Evolutionary conservation across 2,329 filamentous ascomycete species (phyloP).

Genomic region (Pezicula carpinea): DNA sequence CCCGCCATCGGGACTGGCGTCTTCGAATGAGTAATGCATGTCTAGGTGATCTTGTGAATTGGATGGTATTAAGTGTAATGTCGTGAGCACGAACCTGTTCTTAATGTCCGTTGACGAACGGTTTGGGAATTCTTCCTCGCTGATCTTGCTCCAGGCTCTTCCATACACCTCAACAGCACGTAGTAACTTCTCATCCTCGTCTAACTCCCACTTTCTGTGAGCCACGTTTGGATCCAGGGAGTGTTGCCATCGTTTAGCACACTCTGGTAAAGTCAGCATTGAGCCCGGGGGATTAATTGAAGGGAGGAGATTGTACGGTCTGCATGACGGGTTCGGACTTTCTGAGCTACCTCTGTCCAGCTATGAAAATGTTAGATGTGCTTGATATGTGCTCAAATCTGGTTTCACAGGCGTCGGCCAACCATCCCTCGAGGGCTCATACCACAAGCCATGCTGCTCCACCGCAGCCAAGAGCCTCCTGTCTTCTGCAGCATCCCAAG

Average conservation of each 20-base stretch:
- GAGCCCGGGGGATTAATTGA: background rate
- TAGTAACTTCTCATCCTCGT: too few relatives aligned
- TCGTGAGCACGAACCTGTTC: too few relatives aligned
- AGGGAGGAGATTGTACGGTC: background rate
- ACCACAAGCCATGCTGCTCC: background rate
- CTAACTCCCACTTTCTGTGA: too few relatives aligned
- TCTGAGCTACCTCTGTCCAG: background rate
- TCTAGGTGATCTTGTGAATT: too few relatives aligned
- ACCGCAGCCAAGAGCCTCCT: background rate
- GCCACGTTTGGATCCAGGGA: slow-evolving; percentile 33
- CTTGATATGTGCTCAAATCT: too few relatives aligned
- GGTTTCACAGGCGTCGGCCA: background rate
- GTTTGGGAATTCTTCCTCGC: too few relatives aligned
- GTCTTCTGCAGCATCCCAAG: slow-evolving; percentile 22
- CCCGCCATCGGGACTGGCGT: too few relatives aligned
- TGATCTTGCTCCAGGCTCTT: too few relatives aligned
- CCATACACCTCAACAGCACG: too few relatives aligned
- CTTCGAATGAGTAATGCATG: too few relatives aligned
- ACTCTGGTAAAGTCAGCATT: slow-evolving; percentile 27
- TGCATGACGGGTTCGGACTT: background rate
- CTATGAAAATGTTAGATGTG: background rate
- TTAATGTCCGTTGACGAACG: too few relatives aligned
- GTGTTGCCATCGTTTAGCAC: slow-evolving; percentile 42
- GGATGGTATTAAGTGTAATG: too few relatives aligned
- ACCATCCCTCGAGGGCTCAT: background rate